Percentiles rank a stretch among this genome's conserved stretches.
phyloP scores from a whole-genome alignment of 306 rosid species.

The Trifolium dubium region DNA sequence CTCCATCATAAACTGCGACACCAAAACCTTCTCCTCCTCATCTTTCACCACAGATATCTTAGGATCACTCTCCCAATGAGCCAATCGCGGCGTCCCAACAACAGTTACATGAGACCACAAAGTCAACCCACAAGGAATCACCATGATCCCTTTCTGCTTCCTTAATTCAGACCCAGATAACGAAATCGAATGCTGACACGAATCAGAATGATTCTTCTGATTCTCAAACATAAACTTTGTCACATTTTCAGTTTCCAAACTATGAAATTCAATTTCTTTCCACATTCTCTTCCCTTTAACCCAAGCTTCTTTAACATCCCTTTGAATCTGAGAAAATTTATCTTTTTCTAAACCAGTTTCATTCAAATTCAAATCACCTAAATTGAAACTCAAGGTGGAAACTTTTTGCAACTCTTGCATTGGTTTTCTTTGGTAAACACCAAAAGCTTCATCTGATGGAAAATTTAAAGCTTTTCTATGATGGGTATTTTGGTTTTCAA shows the following conservation, averaged over 20 bases:
- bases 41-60: conserved; percentile 77
- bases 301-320: conserved; percentile 60
- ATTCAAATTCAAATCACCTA: conserved; percentile 42
- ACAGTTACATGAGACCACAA: conserved; percentile 88
- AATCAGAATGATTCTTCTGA: conserved; percentile 53
- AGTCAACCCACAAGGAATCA: conserved; percentile 83
- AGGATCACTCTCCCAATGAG: conserved; percentile 73
- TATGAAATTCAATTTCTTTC: conserved; percentile 65
- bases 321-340: conserved; percentile 11
- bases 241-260: conserved; percentile 15
- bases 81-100: conserved; percentile 93
- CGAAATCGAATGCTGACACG: conserved; percentile 69
- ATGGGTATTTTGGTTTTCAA: conserved; percentile 42
- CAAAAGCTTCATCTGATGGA: conserved; percentile 44
- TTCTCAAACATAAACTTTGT: neutral
- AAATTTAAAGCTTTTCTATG: conserved; percentile 42
- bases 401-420: conserved; percentile 57
- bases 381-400: conserved; percentile 66
- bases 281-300: conserved; percentile 66
- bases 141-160: conserved; percentile 57
- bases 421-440: conserved; percentile 41
- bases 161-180: conserved; percentile 60
- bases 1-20: conserved; percentile 94
- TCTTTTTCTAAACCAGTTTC: neutral
- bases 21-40: conserved; percentile 74